Evolutionary conservation across 2,329 filamentous ascomycete genomes (phyloP).

Genomic region (Macroventuria anomochaeta): DNA sequence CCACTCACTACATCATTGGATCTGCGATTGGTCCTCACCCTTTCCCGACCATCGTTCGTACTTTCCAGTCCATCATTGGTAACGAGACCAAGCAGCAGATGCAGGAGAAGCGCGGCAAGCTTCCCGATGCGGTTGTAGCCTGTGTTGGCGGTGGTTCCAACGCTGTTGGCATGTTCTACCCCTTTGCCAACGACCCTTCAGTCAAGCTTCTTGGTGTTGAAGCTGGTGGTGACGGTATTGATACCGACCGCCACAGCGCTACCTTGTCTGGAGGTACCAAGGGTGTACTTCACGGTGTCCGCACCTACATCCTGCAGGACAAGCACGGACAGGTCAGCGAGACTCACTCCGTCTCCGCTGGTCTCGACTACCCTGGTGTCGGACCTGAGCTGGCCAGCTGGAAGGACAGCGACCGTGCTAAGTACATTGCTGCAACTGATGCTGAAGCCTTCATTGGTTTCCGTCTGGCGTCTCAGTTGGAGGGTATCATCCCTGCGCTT

Average conservation of each 20-base stretch:
- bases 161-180: constrained; percentile 97
- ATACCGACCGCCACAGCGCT: constrained; percentile 84
- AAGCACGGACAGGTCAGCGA: constrained; percentile 90
- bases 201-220: constrained; percentile 94
- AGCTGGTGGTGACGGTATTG: constrained; percentile 89
- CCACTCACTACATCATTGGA: constrained; percentile 97
- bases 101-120: constrained; percentile 79
- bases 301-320: constrained; percentile 94
- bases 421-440: constrained; percentile 90
- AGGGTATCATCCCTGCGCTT: constrained; percentile 95
- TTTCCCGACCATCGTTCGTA: constrained; percentile 96
- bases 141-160: constrained; percentile 97
- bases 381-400: constrained; percentile 89
- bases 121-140: constrained; percentile 94
- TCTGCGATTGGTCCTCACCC: constrained; percentile 97
- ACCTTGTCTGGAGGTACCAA: constrained; percentile 86
- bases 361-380: constrained; percentile 95
- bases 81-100: constrained; percentile 94
- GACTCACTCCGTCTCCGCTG: constrained; percentile 95
- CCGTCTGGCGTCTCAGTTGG: constrained; percentile 80
- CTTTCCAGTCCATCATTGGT: constrained; percentile 96
- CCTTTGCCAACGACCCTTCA: constrained; percentile 82
- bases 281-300: constrained; percentile 93
- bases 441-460: constrained; percentile 89
- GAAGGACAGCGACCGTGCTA: constrained; percentile 88